Evolutionary conservation across 345 rosid species (phyloP), one percentile per base, ranked within the genome.

Genomic region (Ceriops tagal): DNA sequence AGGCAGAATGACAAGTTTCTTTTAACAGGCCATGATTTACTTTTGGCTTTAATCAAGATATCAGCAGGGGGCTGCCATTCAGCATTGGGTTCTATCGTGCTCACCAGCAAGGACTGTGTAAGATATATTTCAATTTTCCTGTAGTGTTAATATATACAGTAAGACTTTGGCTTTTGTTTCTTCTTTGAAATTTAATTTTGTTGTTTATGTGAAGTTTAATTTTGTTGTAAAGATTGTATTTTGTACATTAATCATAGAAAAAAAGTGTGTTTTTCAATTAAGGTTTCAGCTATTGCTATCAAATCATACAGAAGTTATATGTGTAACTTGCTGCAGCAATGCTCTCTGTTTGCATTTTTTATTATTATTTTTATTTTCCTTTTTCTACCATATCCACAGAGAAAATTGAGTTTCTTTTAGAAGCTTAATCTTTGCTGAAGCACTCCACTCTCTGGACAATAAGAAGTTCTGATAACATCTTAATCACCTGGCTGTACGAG

Each of bases 1-100:
- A 24, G 35, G 3, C 49, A 68, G 72, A 49, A 27, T 18, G 21
- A 58, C 61, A 70, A 57, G 57, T 82, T 56, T 77, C 9, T 68
- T 22, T 69, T 70, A 65, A 73, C 89, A 95, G 97, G 97, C 90
- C 15, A 84, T 91, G 96, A 58, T 92, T 35, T 68, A 81, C 87
- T 95, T 89, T 62, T 92, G 96, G 96, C 74, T 89, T 32, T 93
- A 82, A 82, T 68, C 52, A 26, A 67, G 69, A 19, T 5, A 55
- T 8, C 30, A 22, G 27, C 30, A 1, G 16, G 31, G 47, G 35
- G 18, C 11, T 28, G 13, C 47, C 46, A 56, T 35, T 55, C 8
- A 2, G 51, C n/a, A 5, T 10, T 15, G 27, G 68, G 26, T 53
- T 61, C 30, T 24, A 37, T 20, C 61, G n/a, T 24, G 52, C 58